Conservation (phyloP, 148 eudicot species). For the Chenopodium quinoa region DNA sequence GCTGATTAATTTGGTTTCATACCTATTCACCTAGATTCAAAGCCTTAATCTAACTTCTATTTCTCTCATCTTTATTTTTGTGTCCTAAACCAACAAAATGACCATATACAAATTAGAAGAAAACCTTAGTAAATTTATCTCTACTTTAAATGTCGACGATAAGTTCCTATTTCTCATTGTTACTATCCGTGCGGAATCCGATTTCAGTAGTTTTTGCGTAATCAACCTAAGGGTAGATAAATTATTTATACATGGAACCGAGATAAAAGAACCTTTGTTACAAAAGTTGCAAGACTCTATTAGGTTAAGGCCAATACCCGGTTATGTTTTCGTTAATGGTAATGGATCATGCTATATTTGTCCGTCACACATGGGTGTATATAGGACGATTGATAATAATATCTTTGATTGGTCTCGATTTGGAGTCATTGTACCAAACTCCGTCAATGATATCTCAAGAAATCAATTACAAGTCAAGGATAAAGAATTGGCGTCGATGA, state of each 20-base stretch:
- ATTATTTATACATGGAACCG: constrained; percentile 12
- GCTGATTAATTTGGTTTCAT: no score
- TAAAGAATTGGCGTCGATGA: constrained; percentile 2
- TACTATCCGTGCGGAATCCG: background rate
- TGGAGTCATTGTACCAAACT: constrained; percentile 20
- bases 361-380: background rate
- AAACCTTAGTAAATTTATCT: no score
- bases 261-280: constrained; percentile 11
- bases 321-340: constrained; percentile 8
- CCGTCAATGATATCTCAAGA: background rate
- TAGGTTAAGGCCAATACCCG: background rate
- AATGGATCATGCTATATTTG: constrained; percentile 19
- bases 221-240: constrained; percentile 12
- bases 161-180: no score
- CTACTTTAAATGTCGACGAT: no score
- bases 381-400: constrained; percentile 6
- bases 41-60: no score
- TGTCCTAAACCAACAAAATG: no score
- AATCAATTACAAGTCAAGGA: constrained; percentile 1
- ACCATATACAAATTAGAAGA: no score
- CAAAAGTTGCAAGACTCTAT: constrained; percentile 14
- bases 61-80: no score
- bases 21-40: no score
- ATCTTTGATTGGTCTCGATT: constrained; percentile 23
- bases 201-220: background rate